Conservation (phyloP, 345 rosid genomes). For the Populus euphratica region DNA sequence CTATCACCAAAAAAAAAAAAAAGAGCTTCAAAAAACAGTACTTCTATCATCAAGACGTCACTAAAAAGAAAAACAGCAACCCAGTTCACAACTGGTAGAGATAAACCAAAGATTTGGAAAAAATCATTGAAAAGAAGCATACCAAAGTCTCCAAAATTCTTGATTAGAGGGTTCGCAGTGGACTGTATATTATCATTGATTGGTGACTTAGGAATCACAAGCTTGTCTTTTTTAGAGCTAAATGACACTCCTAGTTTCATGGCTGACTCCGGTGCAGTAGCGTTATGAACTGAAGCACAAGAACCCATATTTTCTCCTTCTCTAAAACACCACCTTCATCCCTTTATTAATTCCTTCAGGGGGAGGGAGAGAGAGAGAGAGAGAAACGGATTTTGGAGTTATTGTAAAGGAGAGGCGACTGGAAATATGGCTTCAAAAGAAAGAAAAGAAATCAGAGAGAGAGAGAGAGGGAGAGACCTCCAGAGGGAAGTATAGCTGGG, state of each 20-base stretch:
- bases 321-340: not conserved
- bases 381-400: conserved; percentile 17
- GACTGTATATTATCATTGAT: conserved; percentile 27
- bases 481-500: conserved; percentile 11
- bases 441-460: not conserved
- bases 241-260: conserved; percentile 32
- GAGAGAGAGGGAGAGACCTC: conserved; percentile 9
- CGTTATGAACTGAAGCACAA: conserved; percentile 39
- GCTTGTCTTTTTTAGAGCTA: conserved; percentile 28
- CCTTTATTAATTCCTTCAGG: not conserved
- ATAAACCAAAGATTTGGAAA: not conserved
- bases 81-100: conserved; percentile 1
- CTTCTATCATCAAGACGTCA: not conserved
- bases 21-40: not conserved
- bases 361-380: conserved; percentile 1
- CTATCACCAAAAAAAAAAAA: not conserved
- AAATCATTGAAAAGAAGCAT: not conserved
- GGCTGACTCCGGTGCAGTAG: conserved; percentile 26
- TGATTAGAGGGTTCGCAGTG: conserved; percentile 17
- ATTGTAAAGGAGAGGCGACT: conserved; percentile 15
- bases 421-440: not conserved
- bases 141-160: conserved; percentile 29
- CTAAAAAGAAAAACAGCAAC: not conserved
- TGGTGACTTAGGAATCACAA: conserved; percentile 39
- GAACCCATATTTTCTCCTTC: conserved; percentile 43